Evolutionary conservation across 2,329 filamentous ascomycete species (phyloP).

Genomic region (Botrytis pseudocinerea): DNA sequence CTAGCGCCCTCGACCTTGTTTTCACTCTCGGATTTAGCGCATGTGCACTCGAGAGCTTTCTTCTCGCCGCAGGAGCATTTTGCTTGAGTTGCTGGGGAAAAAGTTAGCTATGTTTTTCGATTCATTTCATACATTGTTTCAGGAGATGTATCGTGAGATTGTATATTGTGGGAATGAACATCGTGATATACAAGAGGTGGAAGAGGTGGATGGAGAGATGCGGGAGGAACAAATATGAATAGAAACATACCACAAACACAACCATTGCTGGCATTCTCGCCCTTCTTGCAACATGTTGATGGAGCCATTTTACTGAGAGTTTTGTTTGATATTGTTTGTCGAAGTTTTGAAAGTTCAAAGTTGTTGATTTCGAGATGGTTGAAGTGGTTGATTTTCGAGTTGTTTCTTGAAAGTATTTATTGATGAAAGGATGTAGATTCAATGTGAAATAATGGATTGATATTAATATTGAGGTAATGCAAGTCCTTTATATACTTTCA

Average conservation of each 20-base stretch:
- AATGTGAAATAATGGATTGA: not conserved
- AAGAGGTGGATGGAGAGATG: not conserved
- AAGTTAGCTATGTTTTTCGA: not conserved
- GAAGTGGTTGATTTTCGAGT: not conserved
- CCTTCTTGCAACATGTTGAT: constrained; percentile 41
- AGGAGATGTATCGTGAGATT: not conserved
- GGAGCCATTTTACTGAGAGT: constrained; percentile 32
- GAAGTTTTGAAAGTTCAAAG: not conserved
- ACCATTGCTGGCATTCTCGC: constrained; percentile 28
- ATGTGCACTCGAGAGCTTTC: constrained; percentile 82
- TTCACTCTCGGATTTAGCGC: constrained; percentile 73
- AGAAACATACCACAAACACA: constrained; percentile 38
- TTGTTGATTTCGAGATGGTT: not conserved
- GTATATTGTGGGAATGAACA: not conserved
- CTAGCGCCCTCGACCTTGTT: constrained; percentile 71
- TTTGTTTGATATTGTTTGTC: not conserved
- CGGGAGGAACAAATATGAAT: not conserved
- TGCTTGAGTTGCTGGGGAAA: constrained; percentile 54
- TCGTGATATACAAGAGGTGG: not conserved
- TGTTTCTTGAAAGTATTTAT: not conserved
- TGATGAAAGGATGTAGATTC: not conserved
- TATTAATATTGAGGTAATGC: not conserved
- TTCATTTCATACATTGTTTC: too few relatives aligned
- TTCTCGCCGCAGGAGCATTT: constrained; percentile 90
- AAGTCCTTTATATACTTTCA: not conserved